Evolutionary conservation across 176 grass and related monocot genomes (phyloP), one percentile per base, ranked within the genome.

Genomic region (Melocanna baccifera): DNA sequence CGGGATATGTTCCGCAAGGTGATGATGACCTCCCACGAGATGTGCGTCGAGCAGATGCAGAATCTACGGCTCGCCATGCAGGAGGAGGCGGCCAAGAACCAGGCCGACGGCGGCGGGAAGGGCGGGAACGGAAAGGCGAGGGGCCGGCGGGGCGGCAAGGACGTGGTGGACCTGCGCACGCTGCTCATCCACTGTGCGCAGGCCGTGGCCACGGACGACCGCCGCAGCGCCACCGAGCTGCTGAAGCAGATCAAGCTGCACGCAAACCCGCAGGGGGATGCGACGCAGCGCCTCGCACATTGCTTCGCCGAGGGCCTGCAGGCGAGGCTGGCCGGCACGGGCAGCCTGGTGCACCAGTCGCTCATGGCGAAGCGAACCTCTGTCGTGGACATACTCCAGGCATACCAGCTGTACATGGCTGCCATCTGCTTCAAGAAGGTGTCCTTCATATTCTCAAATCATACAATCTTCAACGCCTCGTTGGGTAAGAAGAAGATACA

Each of bases 391-490:
- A 56, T 94, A 13, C 88, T 97, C 29, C 89, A 97, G 45, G 89
- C 89, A 0, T 97, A 92, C 82, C 89, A 86, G 85, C 87, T 97
- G 36, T 94, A 88, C 86, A 92, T 97, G 94, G 89, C 94, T 0
- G 94, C 94, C n/a, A 91, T 88, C 65, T 91, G 89, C 26, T 94
- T 97, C 89, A 97, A 97, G 91, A 94, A 84, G 51, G 67, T 92
- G 73, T 56, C 26, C 13, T 92, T 67, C 75, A 16, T 57, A 7
- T 92, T 78, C 71, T 89, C 91, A 11, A 94, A 97, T 45, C 10
- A 59, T 9, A 94, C 89, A 56, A 94, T 97, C 51, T 85, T 53
- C 58, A 81, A 90, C 71, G 86, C 88, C 0, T 29, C 75, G n/a
- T 20, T 90, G 68, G 85, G 78, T 29, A 86, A 86, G 77, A 89